phyloP scores from a whole-genome alignment of 139 green algal genomes.

The Medakamo hakoo region DNA sequence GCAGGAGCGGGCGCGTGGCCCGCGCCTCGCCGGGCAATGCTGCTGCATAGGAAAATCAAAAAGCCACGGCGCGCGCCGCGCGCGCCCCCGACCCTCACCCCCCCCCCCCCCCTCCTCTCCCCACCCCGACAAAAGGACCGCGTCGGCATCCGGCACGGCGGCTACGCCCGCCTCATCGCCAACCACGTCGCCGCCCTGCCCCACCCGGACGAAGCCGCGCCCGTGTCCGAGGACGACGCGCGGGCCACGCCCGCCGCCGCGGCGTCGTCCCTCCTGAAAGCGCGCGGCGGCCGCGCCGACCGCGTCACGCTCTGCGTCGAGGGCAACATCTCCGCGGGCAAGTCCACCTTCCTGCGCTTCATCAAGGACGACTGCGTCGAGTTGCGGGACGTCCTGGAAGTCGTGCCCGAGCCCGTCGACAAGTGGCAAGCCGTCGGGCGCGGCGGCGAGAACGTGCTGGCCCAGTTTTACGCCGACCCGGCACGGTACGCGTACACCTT shows the following conservation, averaged over 20 bases:
- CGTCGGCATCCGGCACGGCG: not conserved
- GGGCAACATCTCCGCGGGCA: slow-evolving; percentile 92
- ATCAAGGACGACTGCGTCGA: slow-evolving; percentile 12
- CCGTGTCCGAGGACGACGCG: too few species aligned
- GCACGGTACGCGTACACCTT: slow-evolving; percentile 87
- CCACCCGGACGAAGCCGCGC: not conserved
- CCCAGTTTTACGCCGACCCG: slow-evolving; percentile 81
- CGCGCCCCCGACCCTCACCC: not conserved
- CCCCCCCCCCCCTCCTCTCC: not conserved
- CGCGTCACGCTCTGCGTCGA: slow-evolving; percentile 83
- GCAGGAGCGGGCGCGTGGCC: not conserved
- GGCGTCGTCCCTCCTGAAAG: too few species aligned
- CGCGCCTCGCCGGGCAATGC: not conserved
- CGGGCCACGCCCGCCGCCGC: too few species aligned
- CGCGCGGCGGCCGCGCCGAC: not conserved
- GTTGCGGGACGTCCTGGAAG: slow-evolving; percentile 37
- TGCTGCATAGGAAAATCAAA: not conserved
- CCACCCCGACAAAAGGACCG: not conserved
- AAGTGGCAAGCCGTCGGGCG: slow-evolving; percentile 70
- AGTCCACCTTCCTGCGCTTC: slow-evolving; percentile 79
- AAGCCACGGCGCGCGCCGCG: not conserved
- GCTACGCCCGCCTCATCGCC: not conserved
- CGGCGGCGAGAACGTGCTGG: slow-evolving; percentile 62
- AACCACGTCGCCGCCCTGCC: not conserved
- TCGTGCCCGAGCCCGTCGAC: slow-evolving; percentile 85